Base-by-base conservation (phyloP, 805 yeast species). In the Barnettozyma siamensis region DNA sequence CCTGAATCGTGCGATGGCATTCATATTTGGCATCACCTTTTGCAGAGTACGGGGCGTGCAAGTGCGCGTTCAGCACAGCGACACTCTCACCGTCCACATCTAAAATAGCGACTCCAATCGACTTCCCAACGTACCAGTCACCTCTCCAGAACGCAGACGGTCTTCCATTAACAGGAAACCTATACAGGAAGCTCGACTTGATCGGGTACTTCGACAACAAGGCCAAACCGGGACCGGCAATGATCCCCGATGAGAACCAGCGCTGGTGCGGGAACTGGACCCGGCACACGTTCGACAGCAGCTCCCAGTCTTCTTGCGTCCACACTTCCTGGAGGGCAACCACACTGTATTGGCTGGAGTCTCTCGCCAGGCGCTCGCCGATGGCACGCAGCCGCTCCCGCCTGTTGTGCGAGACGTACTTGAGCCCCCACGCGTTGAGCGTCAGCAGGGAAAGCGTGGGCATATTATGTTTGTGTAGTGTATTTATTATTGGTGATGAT, bases 111-210 rank as follows among this genome's bases (percentile, higher is more conserved):
- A 88, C 78, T 1, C 95, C 83, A 16, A 88, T 76, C 8, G 91
- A 75, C 58, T 93, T 93, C 8, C 99, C 99, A 18, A 93, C 99
- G 50, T 76, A 87, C 96, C 97, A 93, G 60, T 93, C 99, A 29
- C 99, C 99, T 44, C 98, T 68, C 66, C 77, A 83, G 48, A 93
- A 82, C 1, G 99, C 99, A 32, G 88, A 78, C 2, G 98, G 95
- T 38, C 96, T 69, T 2, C 99, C 99, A 60, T 91, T 93, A 46
- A 93, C 76, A 0, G 97, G 95, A 57, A 87, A 93, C 17, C 95
- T 67, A 57, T 85, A 83, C 35, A 93, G 62, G 56, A 83, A 85
- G 0, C 96, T 78, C 13, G 80, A 75, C 37, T 73, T 81, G 29
- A 93, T 88, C 3, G 97, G 96, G 47, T 84, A 75, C 49, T 84